Base-by-base conservation (phyloP, 371 early-diverging fungal genomes). In the Mycotypha africana region DNA sequence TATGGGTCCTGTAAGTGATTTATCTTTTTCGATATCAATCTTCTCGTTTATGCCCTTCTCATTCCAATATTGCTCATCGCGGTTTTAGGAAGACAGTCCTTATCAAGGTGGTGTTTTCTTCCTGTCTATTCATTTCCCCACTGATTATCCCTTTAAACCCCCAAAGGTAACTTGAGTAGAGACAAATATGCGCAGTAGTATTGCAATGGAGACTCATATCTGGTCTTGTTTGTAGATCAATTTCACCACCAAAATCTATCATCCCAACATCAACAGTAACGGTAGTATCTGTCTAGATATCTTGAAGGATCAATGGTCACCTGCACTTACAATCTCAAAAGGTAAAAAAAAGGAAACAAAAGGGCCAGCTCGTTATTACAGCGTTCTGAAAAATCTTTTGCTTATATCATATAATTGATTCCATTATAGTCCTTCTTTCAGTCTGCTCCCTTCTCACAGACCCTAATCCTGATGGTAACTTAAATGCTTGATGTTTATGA, bases 91-190 rank as follows among this genome's bases (percentile, higher is more conserved):
- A 39, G 84, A 84, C 50, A 79, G 84, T 59, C 89, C 91, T 62
- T 88, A 88, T 58, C 59, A 81, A 59, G 79, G 80, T 47, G 99
- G 99, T 58, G 91, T 95, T 39, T 99, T 98, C 77, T 96, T 99
- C 82, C 81, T 99, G 49, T 79, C 89, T 40, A 98, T 99, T 68
- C 93, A 91, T 65, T 97, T 99, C 79, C 98, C 99, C 30, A 90
- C 93, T 30, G 99, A 98, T 70, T 99, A 99, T 64, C 99, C 99
- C 37, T 99, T 98, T 85, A 97, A 97, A 82, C 97, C 99, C 39
- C 99, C 99, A 60, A 94, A 95, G 86, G 84, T 81, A 65, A 53
- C n/a, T 14, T 15, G 42, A 22, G 14, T 22, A 42, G 31, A 30
- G 19, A 42, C 2, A 32, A 16, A 32, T 14, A 33, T 14, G 19